phyloP scores from a whole-genome alignment of 2,329 filamentous ascomycete species.

The Fusarium musae region DNA sequence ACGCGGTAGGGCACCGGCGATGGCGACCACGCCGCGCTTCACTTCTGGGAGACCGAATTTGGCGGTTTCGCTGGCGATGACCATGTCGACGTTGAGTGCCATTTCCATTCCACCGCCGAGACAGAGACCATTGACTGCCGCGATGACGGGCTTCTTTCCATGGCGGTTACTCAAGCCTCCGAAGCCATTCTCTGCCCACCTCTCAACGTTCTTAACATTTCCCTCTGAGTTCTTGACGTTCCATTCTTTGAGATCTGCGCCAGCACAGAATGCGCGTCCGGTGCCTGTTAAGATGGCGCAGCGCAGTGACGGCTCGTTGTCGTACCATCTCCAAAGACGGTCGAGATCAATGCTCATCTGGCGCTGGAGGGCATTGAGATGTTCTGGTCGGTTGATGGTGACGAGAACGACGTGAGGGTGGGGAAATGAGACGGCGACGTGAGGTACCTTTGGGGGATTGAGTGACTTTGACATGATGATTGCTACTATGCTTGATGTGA shows the following conservation, averaged over 20 bases:
- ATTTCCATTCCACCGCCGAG: conserved; percentile 82
- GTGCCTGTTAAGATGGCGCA: conserved; percentile 71
- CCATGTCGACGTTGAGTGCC: conserved; percentile 75
- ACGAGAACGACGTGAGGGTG: conserved; percentile 66
- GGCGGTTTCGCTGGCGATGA: conserved; percentile 67
- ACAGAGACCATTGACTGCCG: conserved; percentile 78
- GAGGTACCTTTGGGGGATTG: conserved; percentile 54
- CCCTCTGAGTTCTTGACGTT: conserved; percentile 52
- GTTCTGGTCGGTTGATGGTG: conserved; percentile 67
- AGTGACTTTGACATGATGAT: conserved; percentile 45
- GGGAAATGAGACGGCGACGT: conserved; percentile 62
- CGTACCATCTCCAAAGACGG: conserved; percentile 67
- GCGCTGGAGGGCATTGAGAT: conserved; percentile 67
- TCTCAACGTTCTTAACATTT: conserved; percentile 53
- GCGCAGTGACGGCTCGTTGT: conserved; percentile 67
- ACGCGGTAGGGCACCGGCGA: conserved; percentile 75
- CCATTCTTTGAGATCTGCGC: conserved; percentile 76
- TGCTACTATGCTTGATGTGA: conserved; percentile 8
- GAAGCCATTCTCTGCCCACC: conserved; percentile 58
- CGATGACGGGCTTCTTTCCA: conserved; percentile 78
- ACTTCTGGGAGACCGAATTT: conserved; percentile 77
- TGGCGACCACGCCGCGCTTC: conserved; percentile 73
- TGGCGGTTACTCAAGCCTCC: conserved; percentile 72
- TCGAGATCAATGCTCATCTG: conserved; percentile 61
- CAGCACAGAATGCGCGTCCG: conserved; percentile 73